phyloP scores from a whole-genome alignment of 805 yeast species.

The Maudiozyma pseudohumilis region DNA sequence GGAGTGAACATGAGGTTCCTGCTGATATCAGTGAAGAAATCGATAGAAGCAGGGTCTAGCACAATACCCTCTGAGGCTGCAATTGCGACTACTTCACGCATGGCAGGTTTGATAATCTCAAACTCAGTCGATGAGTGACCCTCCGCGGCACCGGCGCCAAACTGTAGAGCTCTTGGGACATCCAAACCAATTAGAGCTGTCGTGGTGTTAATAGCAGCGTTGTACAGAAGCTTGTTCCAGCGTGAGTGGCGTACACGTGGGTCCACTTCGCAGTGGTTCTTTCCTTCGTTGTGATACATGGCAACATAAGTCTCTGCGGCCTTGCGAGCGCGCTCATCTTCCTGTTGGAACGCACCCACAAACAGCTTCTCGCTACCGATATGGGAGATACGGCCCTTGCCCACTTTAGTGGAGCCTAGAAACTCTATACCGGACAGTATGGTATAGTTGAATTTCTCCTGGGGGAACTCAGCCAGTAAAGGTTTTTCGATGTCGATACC shows the following conservation, averaged over 20 bases:
- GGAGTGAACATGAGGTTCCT: slow-evolving; percentile 48
- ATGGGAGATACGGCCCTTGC: slow-evolving; percentile 40
- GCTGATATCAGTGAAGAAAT: slow-evolving; percentile 42
- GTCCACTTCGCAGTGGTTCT: slow-evolving; percentile 33
- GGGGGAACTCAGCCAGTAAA: slow-evolving; percentile 36
- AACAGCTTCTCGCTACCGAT: slow-evolving; percentile 40
- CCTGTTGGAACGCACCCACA: slow-evolving; percentile 42
- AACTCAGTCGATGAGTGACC: slow-evolving; percentile 29
- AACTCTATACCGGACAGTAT: slow-evolving; percentile 54
- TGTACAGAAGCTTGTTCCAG: slow-evolving; percentile 58
- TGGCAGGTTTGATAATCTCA: slow-evolving; percentile 40
- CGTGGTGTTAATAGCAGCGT: slow-evolving; percentile 52
- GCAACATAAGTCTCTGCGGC: slow-evolving; percentile 33
- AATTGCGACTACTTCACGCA: slow-evolving; percentile 50
- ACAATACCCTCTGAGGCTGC: slow-evolving; percentile 53
- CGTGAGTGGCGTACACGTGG: slow-evolving; percentile 42
- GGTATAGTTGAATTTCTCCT: slow-evolving; percentile 22
- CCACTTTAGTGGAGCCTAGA: slow-evolving; percentile 47
- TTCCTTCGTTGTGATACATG: slow-evolving; percentile 35
- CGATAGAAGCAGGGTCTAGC: slow-evolving; percentile 38
- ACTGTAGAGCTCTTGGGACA: slow-evolving; percentile 39
- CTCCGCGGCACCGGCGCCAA: slow-evolving; percentile 32
- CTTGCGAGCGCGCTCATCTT: slow-evolving; percentile 22
- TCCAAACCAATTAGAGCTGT: slow-evolving; percentile 50
- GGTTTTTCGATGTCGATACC: slow-evolving; percentile 59